Conservation (phyloP, 1,139 yeast species). For the Geotrichum macrosporum region DNA sequence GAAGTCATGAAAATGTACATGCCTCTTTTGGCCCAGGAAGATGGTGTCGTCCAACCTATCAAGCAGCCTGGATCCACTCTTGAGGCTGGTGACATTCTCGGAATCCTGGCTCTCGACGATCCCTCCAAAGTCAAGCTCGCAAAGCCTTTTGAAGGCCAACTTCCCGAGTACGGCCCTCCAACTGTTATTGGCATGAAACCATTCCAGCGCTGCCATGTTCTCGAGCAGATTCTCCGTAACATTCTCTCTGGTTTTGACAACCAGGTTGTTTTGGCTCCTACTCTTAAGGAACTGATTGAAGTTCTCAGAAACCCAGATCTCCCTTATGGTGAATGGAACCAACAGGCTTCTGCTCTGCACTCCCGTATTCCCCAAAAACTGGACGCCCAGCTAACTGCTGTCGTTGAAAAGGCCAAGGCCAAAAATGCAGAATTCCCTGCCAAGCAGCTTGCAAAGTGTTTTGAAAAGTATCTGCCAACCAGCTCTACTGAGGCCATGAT, state of each 20-base stretch:
- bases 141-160: constrained; percentile 86
- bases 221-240: constrained; percentile 60
- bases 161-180: constrained; percentile 86
- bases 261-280: constrained; percentile 84
- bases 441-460: constrained; percentile 62
- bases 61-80: constrained; percentile 97
- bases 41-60: constrained; percentile 85
- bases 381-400: constrained; percentile 59
- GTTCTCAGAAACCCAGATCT: constrained; percentile 72
- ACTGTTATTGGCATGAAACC: constrained; percentile 78
- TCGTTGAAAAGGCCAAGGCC: constrained; percentile 54
- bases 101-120: constrained; percentile 88
- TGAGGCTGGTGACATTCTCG: constrained; percentile 93
- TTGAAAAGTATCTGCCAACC: constrained; percentile 52
- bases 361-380: constrained; percentile 79
- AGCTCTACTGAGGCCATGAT: constrained; percentile 43
- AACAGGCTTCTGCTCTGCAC: constrained; percentile 83
- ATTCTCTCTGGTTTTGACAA: constrained; percentile 89
- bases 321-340: constrained; percentile 91
- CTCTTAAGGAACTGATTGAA: constrained; percentile 66
- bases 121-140: constrained; percentile 98
- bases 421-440: constrained; percentile 91
- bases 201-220: constrained; percentile 62
- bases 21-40: constrained; percentile 66
- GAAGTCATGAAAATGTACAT: constrained; percentile 95